Conservation (phyloP, 805 yeast species). For the Yueomyces sinensis region DNA sequence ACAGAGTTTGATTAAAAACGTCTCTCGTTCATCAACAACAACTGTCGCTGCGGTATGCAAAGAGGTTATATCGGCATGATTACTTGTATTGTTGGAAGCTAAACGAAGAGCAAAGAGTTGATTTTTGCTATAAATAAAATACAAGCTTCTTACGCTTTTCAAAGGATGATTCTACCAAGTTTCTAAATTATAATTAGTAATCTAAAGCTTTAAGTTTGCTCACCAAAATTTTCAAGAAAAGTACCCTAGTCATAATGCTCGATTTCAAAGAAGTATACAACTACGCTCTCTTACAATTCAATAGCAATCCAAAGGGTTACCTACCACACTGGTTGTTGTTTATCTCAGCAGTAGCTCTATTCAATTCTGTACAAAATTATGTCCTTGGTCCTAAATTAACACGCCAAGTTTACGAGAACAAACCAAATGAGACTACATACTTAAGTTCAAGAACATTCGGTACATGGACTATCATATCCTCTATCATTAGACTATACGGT, state of each 20-base stretch:
- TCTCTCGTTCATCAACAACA: too few species aligned
- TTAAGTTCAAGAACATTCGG: conserved; percentile 96
- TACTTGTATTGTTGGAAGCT: too few species aligned
- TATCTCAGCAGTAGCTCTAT: conserved; percentile 78
- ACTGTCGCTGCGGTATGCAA: too few species aligned
- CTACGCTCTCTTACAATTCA: neutral
- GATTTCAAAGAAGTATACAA: too few species aligned
- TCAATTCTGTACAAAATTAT: conserved; percentile 84
- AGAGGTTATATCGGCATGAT: too few species aligned
- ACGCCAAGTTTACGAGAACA: conserved; percentile 59
- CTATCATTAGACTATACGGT: conserved; percentile 76
- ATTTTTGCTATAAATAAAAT: too few species aligned
- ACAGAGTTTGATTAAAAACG: too few species aligned
- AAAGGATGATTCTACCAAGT: too few species aligned
- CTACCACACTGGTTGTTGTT: conserved; percentile 71
- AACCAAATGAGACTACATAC: conserved; percentile 46
- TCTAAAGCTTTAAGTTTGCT: neutral
- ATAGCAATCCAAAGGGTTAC: conserved; percentile 33
- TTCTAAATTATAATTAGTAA: neutral
- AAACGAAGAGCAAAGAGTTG: too few species aligned
- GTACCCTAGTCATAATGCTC: too few species aligned
- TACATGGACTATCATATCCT: conserved; percentile 88
- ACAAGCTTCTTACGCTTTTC: too few species aligned
- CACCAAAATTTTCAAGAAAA: too few species aligned
- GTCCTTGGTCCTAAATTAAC: conserved; percentile 61